Evolutionary conservation across 106 monocot genomes (phyloP).

Genomic region (Dactylorhiza incarnata): DNA sequence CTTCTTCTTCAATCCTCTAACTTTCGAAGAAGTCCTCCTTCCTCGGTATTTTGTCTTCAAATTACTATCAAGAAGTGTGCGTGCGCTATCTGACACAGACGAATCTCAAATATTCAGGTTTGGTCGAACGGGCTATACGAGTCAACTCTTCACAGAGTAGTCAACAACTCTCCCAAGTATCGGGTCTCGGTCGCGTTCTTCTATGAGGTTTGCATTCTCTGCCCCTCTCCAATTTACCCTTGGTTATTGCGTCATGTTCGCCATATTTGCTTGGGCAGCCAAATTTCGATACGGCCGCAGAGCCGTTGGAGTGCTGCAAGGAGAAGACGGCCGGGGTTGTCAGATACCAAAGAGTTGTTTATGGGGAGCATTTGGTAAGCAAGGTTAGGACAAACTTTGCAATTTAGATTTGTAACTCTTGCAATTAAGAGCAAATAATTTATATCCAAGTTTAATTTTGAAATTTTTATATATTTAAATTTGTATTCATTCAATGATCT

Average conservation of each 20-base stretch:
- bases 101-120: constrained; percentile 28
- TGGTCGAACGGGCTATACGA: constrained; percentile 77
- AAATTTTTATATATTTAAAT: neutral
- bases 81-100: neutral
- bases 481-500: too few relatives aligned
- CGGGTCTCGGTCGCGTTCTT: constrained; percentile 82
- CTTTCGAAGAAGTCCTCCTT: too few relatives aligned
- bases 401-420: constrained; percentile 4
- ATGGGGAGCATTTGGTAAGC: constrained; percentile 62
- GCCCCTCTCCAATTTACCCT: too few relatives aligned
- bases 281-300: constrained; percentile 47
- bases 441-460: neutral
- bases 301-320: constrained; percentile 42
- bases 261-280: constrained; percentile 24
- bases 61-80: neutral
- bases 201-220: constrained; percentile 48
- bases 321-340: constrained; percentile 36
- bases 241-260: neutral
- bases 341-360: constrained; percentile 41
- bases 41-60: too few relatives aligned
- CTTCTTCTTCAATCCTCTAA: too few relatives aligned
- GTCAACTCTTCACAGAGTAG: constrained; percentile 77
- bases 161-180: constrained; percentile 68
- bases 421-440: neutral
- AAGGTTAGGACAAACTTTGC: constrained; percentile 65